A percentile compares a stretch with the other conserved stretches of the same genome.
phyloP scores from a whole-genome alignment of 2,329 filamentous ascomycete species.

The Botrytis cinerea region DNA sequence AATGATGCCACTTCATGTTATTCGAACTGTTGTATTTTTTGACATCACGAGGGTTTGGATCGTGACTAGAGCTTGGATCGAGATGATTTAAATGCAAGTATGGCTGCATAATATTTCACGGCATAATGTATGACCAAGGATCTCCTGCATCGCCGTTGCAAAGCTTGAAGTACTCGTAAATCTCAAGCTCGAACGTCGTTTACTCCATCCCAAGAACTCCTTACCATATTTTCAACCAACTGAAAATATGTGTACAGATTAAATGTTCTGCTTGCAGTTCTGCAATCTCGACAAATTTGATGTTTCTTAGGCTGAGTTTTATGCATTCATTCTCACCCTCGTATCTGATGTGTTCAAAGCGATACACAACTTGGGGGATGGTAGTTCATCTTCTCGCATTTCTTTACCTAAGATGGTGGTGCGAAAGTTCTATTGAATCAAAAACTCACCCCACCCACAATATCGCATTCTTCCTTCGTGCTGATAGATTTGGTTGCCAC shows the following conservation, averaged over 20 bases:
- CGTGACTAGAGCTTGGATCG: neutral
- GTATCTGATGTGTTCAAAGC: neutral
- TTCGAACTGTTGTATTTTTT: neutral
- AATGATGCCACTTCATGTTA: neutral
- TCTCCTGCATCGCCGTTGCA: neutral
- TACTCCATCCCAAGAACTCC: neutral
- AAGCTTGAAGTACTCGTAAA: neutral
- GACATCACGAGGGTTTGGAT: neutral
- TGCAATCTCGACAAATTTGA: neutral
- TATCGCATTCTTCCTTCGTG: neutral
- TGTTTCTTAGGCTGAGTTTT: neutral
- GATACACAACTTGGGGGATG: neutral
- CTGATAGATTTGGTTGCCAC: neutral
- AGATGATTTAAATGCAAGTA: slow-evolving; percentile 2
- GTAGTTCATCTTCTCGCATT: neutral
- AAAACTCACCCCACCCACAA: neutral
- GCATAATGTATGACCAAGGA: neutral
- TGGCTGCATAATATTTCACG: neutral
- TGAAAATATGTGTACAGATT: neutral
- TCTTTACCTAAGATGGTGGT: neutral
- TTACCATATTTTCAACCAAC: neutral
- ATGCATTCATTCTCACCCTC: neutral
- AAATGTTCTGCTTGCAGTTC: neutral
- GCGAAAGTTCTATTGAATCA: neutral
- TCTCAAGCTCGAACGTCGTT: neutral